phyloP scores from a whole-genome alignment of 2,329 filamentous ascomycete genomes.

The Sporothrix inflata region DNA sequence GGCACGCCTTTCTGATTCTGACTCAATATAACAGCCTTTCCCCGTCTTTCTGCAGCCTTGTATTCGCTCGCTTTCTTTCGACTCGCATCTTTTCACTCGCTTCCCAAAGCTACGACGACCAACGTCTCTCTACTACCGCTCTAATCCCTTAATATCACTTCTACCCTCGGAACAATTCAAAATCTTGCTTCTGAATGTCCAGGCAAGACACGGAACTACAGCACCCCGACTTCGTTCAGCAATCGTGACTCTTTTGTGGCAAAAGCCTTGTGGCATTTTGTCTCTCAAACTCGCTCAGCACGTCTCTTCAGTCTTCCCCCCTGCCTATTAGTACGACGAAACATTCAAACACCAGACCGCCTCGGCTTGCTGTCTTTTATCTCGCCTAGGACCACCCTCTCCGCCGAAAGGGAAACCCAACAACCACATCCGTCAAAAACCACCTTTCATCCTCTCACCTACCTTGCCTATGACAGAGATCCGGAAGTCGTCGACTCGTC shows the following conservation, averaged over 20 bases:
- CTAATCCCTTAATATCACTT: constrained; percentile 11
- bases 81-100: constrained; percentile 2
- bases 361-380: background rate
- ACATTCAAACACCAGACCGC: background rate
- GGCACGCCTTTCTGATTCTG: constrained; percentile 5
- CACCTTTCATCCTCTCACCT: background rate
- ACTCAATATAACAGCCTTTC: constrained; percentile 22
- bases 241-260: constrained; percentile 11
- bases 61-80: background rate
- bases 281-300: constrained; percentile 17
- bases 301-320: background rate
- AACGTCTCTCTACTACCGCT: background rate
- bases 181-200: background rate
- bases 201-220: constrained; percentile 6
- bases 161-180: background rate
- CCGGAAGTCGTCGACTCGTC: constrained; percentile 25
- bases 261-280: background rate
- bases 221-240: background rate
- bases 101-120: background rate
- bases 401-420: background rate
- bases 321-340: constrained; percentile 3
- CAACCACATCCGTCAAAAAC: background rate
- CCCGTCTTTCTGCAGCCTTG: constrained; percentile 24
- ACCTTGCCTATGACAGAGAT: constrained; percentile 22
- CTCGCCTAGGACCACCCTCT: background rate